These are phyloP conservation scores for Prunus yedoensis DNA, from an alignment of 331 rosid species.

Conservation along the genomic window DNA sequence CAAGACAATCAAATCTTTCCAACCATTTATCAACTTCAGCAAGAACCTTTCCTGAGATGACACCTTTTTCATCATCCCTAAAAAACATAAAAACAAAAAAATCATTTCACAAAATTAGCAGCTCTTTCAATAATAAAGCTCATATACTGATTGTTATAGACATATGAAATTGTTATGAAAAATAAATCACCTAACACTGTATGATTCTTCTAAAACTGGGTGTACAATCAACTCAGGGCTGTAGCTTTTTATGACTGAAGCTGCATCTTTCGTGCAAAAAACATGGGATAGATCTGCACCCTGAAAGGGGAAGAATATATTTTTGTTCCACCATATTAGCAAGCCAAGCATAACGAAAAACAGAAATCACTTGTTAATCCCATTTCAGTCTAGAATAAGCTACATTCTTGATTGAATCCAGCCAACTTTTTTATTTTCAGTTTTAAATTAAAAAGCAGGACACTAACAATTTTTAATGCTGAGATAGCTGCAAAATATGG, in stretches of 20 bases:
- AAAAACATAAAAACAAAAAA: slow-evolving; percentile 23
- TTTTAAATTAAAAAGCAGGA: too few relatives aligned
- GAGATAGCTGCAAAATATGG: too few relatives aligned
- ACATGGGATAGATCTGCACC: slow-evolving; percentile 97
- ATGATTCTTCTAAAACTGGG: slow-evolving; percentile 86
- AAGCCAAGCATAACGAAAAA: neutral
- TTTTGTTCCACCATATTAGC: slow-evolving; percentile 14
- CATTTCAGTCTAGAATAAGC: slow-evolving; percentile 1
- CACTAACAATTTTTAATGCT: too few relatives aligned
- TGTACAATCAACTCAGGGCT: slow-evolving; percentile 93
- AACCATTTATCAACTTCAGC: slow-evolving; percentile 81
- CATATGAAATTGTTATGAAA: slow-evolving; percentile 4
- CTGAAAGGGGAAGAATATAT: slow-evolving; percentile 36
- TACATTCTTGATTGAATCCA: slow-evolving; percentile 7
- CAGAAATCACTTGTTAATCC: neutral
- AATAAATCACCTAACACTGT: slow-evolving; percentile 52
- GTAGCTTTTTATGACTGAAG: slow-evolving; percentile 81
- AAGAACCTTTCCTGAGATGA: slow-evolving; percentile 54
- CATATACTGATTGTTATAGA: neutral
- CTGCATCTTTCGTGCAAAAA: slow-evolving; percentile 90
- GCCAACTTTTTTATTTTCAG: too few relatives aligned
- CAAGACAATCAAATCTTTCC: slow-evolving; percentile 89
- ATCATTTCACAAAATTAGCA: slow-evolving; percentile 19
- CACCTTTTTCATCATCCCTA: slow-evolving; percentile 71
- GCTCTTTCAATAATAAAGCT: slow-evolving; percentile 9